phyloP scores from a whole-genome alignment of 768 basidiomycete species.

The Termitomyces sp. region DNA sequence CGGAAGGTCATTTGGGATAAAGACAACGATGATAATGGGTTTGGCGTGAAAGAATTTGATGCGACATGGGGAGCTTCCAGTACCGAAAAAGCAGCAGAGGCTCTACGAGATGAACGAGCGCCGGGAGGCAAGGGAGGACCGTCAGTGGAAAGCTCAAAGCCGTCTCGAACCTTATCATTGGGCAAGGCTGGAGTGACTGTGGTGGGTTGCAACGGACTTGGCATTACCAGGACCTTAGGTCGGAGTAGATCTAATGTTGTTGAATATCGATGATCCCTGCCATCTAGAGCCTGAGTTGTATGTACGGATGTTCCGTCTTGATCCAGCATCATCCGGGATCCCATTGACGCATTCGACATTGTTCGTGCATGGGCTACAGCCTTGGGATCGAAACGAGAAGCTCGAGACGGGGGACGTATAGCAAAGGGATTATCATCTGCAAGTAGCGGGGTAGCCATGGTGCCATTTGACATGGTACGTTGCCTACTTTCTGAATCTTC shows the following conservation, averaged over 20 bases:
- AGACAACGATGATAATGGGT: conserved; percentile 69
- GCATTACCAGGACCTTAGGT: conserved; percentile 94
- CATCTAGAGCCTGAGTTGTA: conserved; percentile 33
- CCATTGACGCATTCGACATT: conserved; percentile 62
- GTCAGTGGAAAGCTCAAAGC: conserved; percentile 64
- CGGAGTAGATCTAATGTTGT: conserved; percentile 77
- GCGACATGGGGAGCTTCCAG: conserved; percentile 37
- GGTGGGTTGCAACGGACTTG: conserved; percentile 71
- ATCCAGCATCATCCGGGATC: conserved; percentile 60
- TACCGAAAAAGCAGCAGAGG: conserved; percentile 36
- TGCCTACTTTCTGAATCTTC: conserved; percentile 20
- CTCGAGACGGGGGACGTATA: conserved; percentile 59
- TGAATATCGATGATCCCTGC: conserved; percentile 60
- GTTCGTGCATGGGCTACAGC: conserved; percentile 54
- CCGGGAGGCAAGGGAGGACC: conserved; percentile 78
- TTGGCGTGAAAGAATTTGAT: conserved; percentile 75
- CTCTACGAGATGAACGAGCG: conserved; percentile 54
- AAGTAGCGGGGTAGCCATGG: conserved; percentile 38
- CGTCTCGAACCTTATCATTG: conserved; percentile 39
- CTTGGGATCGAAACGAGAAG: conserved; percentile 84
- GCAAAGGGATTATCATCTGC: conserved; percentile 66
- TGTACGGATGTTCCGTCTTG: conserved; percentile 45
- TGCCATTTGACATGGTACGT: conserved; percentile 40
- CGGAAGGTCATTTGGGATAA: conserved; percentile 85
- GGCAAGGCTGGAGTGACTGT: conserved; percentile 32